These are phyloP conservation scores for Zancudomyces culisetae DNA, from an alignment of 371 early-diverging fungal species.

Conservation along the genomic window DNA sequence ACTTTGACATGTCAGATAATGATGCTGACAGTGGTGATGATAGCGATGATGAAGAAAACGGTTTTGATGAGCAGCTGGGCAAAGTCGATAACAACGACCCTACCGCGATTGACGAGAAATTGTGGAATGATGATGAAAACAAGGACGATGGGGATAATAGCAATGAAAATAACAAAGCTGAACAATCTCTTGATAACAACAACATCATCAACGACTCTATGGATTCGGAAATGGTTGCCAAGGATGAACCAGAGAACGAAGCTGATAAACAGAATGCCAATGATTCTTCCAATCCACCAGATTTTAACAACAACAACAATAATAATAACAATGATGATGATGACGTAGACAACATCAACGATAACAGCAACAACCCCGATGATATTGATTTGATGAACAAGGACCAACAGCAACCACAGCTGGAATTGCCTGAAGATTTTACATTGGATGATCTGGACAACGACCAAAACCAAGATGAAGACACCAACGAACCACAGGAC, in stretches of 20 bases:
- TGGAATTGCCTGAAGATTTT: conserved; percentile 14
- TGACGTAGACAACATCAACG: conserved; percentile 27
- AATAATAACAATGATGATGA: conserved; percentile 14
- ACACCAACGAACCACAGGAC: conserved; percentile 41
- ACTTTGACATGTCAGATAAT: conserved; percentile 37
- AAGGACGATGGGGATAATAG: conserved; percentile 46
- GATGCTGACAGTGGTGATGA: conserved; percentile 32
- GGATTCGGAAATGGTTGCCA: conserved; percentile 24
- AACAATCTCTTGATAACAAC: no score
- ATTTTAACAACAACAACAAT: conserved; percentile 10
- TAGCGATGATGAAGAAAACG: conserved; percentile 36
- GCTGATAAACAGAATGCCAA: conserved; percentile 6
- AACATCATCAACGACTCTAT: conserved; percentile 32
- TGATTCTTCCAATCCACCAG: background rate
- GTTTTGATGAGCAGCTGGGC: conserved; percentile 75
- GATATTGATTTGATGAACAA: conserved; percentile 31
- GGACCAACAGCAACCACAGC: no score
- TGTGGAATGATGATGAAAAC: conserved; percentile 84
- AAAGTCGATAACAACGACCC: conserved; percentile 72
- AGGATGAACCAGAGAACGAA: conserved; percentile 18
- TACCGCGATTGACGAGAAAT: conserved; percentile 85
- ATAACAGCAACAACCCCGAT: conserved; percentile 23
- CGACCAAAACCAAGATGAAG: conserved; percentile 31
- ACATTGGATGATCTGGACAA: conserved; percentile 25
- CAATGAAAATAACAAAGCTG: conserved; percentile 29